Evolutionary conservation across 805 yeast genomes (phyloP), one percentile per base, ranked within the genome.

Genomic region (Priceomyces medius): DNA sequence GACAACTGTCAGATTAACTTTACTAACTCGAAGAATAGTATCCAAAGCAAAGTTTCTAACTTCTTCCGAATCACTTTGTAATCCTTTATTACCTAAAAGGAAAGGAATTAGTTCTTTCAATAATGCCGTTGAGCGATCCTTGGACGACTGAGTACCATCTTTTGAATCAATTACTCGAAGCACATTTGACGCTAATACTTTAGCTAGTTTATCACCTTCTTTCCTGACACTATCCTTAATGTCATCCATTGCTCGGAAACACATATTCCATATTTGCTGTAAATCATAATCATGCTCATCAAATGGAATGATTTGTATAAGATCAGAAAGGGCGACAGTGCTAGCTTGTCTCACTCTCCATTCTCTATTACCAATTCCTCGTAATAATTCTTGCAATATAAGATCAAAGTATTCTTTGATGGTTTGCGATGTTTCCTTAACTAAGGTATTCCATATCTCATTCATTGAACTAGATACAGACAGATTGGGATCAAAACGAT

Each of bases 261-360:
- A 82, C 85, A 87, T 82, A 4, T 75, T 71, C 97, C 97, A 91
- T 23, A 91, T 79, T 4, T 79, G 80, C 44, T 85, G 84, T 44
- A 85, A 54, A 7, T 65, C 55, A 8, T 55, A 48, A 27, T 77
- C 77, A 51, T 83, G 84, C 10, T 58, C 64, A 8, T 76, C 79
- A 18, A 78, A 51, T 0, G 81, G 73, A 19, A 76, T 71, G n/a
- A 80, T 72, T 46, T 81, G 85, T 10, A 93, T 61, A 14, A 91
- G 61, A 48, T 88, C 89, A 23, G 77, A 67, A 41, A 87, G 60
- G 0, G 89, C 97, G 7, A 76, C 58, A 0, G 91, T 72, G 58
- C 93, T 79, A 0, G 97, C 97, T 56, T 91, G 93, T 50, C 99
- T 75, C 0, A 84, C 87, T 51, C 98, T 76, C 97, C 98, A 93